Conservation (phyloP, 768 basidiomycete species). For the Psilocybe cyanescens region DNA sequence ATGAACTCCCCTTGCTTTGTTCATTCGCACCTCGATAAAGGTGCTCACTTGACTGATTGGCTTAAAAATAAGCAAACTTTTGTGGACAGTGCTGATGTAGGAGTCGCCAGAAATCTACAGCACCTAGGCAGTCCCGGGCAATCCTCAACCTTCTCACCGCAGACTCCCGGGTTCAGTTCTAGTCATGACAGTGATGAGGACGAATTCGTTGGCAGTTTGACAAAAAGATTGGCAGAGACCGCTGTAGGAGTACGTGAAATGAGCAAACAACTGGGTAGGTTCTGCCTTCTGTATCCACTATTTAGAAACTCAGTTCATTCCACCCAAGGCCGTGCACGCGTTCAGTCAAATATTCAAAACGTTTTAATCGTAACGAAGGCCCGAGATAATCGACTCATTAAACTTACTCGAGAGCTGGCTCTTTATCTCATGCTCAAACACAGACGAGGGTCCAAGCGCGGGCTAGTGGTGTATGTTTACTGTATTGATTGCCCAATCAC, state of each 20-base stretch:
- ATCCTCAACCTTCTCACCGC: slow-evolving; percentile 14
- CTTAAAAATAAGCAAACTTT: slow-evolving; percentile 50
- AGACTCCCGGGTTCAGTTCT: slow-evolving; percentile 20
- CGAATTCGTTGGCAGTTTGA: slow-evolving; percentile 77
- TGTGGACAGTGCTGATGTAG: slow-evolving; percentile 43
- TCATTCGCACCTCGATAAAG: slow-evolving; percentile 88
- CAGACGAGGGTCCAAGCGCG: slow-evolving; percentile 64
- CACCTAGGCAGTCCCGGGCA: slow-evolving; percentile 21
- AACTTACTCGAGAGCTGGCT: slow-evolving; percentile 91
- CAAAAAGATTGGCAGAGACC: slow-evolving; percentile 93
- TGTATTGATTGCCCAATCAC: slow-evolving; percentile 1
- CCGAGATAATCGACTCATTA: slow-evolving; percentile 94
- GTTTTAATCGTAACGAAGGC: slow-evolving; percentile 98
- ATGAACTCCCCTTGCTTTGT: slow-evolving; percentile 87
- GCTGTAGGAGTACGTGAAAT: slow-evolving; percentile 97
- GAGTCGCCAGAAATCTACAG: slow-evolving; percentile 55
- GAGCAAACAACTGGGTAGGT: slow-evolving; percentile 95
- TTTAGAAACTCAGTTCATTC: not conserved
- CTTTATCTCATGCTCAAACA: slow-evolving; percentile 93
- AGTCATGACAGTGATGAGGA: slow-evolving; percentile 49
- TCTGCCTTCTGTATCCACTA: not conserved
- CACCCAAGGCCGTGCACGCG: slow-evolving; percentile 81
- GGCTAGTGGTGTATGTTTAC: slow-evolving; percentile 77
- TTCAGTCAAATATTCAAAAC: slow-evolving; percentile 89
- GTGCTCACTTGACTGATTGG: slow-evolving; percentile 79